Conservation (phyloP, 805 yeast genomes). For the Kazachstania africana region DNA sequence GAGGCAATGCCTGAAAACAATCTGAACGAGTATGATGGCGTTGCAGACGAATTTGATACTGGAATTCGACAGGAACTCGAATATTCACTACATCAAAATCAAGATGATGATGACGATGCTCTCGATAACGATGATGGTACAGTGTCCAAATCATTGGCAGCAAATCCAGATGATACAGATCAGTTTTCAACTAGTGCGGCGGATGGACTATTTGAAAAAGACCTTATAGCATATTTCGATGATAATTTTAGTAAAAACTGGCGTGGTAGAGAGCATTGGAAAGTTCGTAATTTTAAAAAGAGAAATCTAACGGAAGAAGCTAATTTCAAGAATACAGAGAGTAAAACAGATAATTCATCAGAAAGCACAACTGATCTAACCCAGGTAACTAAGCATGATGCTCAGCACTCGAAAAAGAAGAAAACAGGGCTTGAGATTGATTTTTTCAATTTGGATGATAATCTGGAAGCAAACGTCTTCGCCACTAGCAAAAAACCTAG, state of each 20-base stretch:
- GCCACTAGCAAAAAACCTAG: slow-evolving; percentile 22
- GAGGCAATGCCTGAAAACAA: slow-evolving; percentile 24
- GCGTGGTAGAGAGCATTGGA: slow-evolving; percentile 95
- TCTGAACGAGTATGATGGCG: slow-evolving; percentile 2
- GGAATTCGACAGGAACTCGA: slow-evolving; percentile 14
- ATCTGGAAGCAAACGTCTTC: slow-evolving; percentile 32
- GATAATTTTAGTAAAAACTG: slow-evolving; percentile 56
- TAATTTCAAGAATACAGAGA: not conserved
- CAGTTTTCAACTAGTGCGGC: slow-evolving; percentile 1
- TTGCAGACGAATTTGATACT: slow-evolving; percentile 6
- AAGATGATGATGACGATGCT: slow-evolving; percentile 7
- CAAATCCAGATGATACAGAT: not conserved
- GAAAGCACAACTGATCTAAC: slow-evolving; percentile 2
- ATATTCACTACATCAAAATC: slow-evolving; percentile 12
- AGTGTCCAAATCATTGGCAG: not conserved
- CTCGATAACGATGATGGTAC: not conserved
- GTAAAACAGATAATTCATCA: slow-evolving; percentile 1
- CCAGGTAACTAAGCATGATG: slow-evolving; percentile 4
- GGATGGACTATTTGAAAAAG: slow-evolving; percentile 36
- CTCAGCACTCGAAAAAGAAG: too few species aligned
- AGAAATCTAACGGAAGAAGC: slow-evolving; percentile 1
- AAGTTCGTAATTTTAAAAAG: slow-evolving; percentile 49
- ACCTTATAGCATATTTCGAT: slow-evolving; percentile 73
- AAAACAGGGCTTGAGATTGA: slow-evolving; percentile 33
- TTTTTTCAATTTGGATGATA: slow-evolving; percentile 30